Conservation (phyloP, 1,284 basidiomycete species). For the Trichosporon coremiiforme region DNA sequence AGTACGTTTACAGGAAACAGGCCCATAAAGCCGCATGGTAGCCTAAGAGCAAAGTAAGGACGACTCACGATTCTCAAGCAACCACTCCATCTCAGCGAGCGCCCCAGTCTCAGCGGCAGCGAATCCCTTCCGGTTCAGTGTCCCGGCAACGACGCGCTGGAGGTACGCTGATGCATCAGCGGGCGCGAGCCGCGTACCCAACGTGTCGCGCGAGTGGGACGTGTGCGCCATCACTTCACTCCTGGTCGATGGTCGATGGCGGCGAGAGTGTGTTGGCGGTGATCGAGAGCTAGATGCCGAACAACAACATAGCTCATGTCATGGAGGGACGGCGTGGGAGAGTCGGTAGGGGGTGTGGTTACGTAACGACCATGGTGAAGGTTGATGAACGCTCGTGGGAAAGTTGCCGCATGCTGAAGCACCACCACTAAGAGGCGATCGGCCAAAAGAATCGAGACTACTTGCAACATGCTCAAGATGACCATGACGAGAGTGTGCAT, state of each 20-base stretch:
- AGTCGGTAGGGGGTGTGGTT: neutral
- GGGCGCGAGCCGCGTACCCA: slow-evolving; percentile 32
- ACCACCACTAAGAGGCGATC: no score
- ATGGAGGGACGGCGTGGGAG: neutral
- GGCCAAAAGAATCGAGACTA: no score
- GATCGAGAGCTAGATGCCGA: neutral
- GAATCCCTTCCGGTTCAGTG: slow-evolving; percentile 42
- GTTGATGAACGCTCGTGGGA: no score
- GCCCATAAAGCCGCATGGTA: no score
- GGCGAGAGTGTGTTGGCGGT: slow-evolving; percentile 8
- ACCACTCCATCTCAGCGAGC: slow-evolving; percentile 46
- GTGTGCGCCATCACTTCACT: slow-evolving; percentile 5
- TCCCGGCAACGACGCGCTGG: slow-evolving; percentile 37
- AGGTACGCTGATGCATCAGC: slow-evolving; percentile 37
- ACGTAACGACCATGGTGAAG: neutral
- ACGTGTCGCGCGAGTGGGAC: slow-evolving; percentile 20
- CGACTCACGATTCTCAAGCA: slow-evolving; percentile 49
- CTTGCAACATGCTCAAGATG: no score
- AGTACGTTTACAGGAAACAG: no score
- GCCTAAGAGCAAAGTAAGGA: no score
- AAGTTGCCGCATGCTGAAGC: no score
- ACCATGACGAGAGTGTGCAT: no score
- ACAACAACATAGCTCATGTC: slow-evolving; percentile 4
- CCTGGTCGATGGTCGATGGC: neutral
- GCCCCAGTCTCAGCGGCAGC: slow-evolving; percentile 51